phyloP scores from a whole-genome alignment of 257 asterid species.

The Linderniella brevidens region DNA sequence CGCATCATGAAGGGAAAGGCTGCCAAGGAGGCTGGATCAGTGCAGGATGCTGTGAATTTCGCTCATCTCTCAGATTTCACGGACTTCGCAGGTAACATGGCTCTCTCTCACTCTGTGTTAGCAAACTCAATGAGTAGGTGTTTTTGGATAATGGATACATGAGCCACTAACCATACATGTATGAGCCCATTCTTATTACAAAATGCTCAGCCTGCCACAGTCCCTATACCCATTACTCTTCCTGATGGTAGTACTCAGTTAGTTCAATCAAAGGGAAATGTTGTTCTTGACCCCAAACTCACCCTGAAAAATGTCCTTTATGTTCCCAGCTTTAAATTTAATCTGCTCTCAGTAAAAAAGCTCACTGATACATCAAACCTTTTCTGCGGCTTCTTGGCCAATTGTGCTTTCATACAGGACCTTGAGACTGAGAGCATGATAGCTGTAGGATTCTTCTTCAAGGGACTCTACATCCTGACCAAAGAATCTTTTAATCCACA shows the following conservation, averaged over 20 bases:
- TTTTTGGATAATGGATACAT: not conserved
- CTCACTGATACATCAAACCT: not conserved
- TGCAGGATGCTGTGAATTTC: too few species aligned
- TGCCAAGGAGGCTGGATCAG: too few species aligned
- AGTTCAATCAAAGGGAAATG: not conserved
- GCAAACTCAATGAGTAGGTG: not conserved
- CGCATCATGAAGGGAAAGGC: too few species aligned
- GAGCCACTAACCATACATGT: not conserved
- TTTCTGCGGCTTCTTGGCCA: not conserved
- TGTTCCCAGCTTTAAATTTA: not conserved
- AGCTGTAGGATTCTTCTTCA: not conserved
- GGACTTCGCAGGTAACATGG: not conserved
- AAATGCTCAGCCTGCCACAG: not conserved
- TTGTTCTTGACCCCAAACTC: not conserved
- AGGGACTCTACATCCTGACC: not conserved
- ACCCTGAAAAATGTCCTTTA: not conserved
- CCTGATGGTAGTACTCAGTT: not conserved
- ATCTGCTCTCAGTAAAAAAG: not conserved
- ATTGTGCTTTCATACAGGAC: not conserved
- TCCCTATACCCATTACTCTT: not conserved
- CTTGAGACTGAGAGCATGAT: not conserved
- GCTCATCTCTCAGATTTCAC: not conserved
- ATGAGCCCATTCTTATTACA: not conserved
- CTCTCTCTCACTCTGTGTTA: not conserved
- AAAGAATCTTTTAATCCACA: not conserved